Evolutionary conservation across 306 rosid genomes (phyloP).

Genomic region (Casuarina cunninghamiana): DNA sequence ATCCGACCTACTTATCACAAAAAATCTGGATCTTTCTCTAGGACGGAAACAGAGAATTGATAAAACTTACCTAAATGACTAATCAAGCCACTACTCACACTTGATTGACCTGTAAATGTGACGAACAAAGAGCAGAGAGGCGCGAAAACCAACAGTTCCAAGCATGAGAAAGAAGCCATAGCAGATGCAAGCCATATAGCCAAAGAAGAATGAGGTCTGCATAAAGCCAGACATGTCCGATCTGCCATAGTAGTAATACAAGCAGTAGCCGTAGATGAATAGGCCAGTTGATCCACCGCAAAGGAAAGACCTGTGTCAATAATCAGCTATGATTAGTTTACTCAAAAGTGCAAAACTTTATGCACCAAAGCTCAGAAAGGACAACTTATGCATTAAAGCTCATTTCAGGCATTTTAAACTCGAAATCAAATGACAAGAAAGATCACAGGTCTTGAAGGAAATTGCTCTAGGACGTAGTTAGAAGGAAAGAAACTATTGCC

Average conservation of each 20-base stretch:
- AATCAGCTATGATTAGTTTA: constrained; percentile 21
- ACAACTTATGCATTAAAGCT: background rate
- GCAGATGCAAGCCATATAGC: constrained; percentile 99
- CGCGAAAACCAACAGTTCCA: constrained; percentile 88
- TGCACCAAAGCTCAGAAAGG: background rate
- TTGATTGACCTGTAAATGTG: constrained; percentile 97
- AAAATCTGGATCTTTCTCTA: constrained; percentile 40
- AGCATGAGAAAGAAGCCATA: constrained; percentile 98
- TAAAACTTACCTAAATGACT: constrained; percentile 29
- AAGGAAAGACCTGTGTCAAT: constrained; percentile 69
- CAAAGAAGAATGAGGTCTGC: constrained; percentile 98
- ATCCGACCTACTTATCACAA: constrained; percentile 46
- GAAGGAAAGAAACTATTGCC: background rate
- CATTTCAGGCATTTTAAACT: background rate
- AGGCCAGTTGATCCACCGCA: constrained; percentile 99
- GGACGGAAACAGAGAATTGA: constrained; percentile 30
- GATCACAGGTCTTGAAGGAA: background rate
- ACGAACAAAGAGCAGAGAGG: constrained; percentile 85
- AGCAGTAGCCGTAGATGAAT: constrained; percentile 93
- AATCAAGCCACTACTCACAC: constrained; percentile 66
- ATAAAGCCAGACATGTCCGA: constrained; percentile 97
- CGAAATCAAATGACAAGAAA: background rate
- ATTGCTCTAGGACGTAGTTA: background rate
- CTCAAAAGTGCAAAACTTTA: background rate
- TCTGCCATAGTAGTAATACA: constrained; percentile 88